Evolutionary conservation across 352 stramenopile species (phyloP).

Genomic region (Phytophthora podocarpi): DNA sequence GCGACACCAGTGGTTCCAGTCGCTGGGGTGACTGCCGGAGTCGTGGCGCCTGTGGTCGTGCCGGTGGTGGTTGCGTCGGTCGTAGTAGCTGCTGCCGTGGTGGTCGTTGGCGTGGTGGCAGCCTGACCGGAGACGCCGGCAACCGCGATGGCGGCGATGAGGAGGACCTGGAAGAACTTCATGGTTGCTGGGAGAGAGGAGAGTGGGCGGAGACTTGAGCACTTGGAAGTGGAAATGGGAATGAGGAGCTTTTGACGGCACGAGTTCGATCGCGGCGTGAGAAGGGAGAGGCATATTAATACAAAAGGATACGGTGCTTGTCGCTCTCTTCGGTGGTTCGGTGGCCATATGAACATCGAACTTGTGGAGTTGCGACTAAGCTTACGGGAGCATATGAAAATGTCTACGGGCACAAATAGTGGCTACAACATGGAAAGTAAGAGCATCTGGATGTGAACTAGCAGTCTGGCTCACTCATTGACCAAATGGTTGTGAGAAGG

Average conservation of each 20-base stretch:
- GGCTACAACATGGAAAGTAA: no score
- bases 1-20: background rate
- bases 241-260: background rate
- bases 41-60: background rate
- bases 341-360: conserved; percentile 11
- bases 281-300: conserved; percentile 16
- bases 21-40: conserved; percentile 9
- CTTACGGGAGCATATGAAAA: no score
- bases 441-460: no score
- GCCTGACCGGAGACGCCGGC: conserved; percentile 22
- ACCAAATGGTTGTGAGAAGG: no score
- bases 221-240: conserved; percentile 20
- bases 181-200: conserved; percentile 6
- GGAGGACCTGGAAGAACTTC: conserved; percentile 37
- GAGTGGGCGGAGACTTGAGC: conserved; percentile 11
- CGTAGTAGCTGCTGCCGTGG: background rate
- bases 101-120: background rate
- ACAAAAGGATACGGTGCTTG: no score
- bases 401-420: no score
- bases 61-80: background rate
- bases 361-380: conserved; percentile 8
- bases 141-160: conserved; percentile 33
- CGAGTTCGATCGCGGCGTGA: background rate
- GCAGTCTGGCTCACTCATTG: no score
- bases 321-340: conserved; percentile 3